Conservation (phyloP, 805 yeast species). For the Kuraishia ogatae region DNA sequence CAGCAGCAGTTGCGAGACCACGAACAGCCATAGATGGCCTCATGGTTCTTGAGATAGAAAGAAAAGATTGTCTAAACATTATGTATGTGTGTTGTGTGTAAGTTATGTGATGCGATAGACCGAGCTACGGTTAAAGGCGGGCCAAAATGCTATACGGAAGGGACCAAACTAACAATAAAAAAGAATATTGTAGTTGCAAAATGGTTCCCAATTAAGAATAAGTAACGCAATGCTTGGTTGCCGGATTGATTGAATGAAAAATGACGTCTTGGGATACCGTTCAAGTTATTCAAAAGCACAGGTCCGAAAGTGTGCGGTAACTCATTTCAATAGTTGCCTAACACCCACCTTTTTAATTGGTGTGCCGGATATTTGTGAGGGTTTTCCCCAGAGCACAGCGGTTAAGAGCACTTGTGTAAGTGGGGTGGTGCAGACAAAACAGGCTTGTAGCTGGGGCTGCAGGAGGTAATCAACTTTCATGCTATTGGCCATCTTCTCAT, state of each 20-base stretch:
- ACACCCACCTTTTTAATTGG: background rate
- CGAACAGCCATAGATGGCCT: background rate
- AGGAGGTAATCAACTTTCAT: background rate
- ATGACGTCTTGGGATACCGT: background rate
- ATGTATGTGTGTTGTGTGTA: background rate
- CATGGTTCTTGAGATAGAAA: background rate
- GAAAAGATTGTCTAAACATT: background rate
- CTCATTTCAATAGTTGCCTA: background rate
- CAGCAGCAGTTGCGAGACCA: constrained; percentile 2
- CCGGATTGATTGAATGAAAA: background rate
- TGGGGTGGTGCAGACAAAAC: background rate
- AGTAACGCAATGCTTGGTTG: background rate
- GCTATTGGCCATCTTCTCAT: background rate
- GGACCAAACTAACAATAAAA: background rate
- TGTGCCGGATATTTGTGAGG: background rate
- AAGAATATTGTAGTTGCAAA: background rate
- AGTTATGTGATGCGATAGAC: background rate
- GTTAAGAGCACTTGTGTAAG: background rate
- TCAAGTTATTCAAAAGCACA: background rate
- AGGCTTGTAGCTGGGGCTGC: background rate
- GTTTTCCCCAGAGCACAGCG: background rate
- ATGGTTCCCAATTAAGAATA: background rate
- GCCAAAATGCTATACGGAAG: background rate
- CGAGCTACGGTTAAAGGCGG: background rate
- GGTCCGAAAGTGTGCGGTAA: background rate